A percentile compares a stretch with the other conserved stretches of the same genome.
phyloP scores from a whole-genome alignment of 176 grass and related monocot genomes.

The Ensete glaucum region DNA sequence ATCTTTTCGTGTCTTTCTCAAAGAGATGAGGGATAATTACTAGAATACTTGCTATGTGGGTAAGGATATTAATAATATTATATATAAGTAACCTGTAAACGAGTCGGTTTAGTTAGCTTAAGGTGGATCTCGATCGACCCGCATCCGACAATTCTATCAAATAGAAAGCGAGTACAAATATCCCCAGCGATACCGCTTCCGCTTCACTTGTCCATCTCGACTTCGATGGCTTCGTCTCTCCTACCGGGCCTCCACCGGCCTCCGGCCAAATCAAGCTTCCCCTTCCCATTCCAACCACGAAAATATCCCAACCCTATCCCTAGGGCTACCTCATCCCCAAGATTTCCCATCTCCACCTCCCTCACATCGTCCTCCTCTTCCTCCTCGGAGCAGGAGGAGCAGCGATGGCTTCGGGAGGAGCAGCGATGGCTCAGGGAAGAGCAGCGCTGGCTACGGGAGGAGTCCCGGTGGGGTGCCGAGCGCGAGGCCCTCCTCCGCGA shows the following conservation, averaged over 20 bases:
- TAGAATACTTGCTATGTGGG: no score
- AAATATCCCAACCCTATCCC: not conserved
- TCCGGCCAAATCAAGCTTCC: conserved; percentile 4
- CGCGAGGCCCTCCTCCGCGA: conserved; percentile 59
- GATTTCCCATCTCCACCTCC: not conserved
- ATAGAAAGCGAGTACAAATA: not conserved
- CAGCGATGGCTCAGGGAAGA: conserved; percentile 73
- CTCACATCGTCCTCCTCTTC: conserved; percentile 1
- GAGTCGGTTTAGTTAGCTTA: not conserved
- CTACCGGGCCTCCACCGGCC: conserved; percentile 24
- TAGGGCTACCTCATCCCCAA: not conserved
- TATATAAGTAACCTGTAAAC: not conserved
- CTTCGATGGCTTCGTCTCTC: conserved; percentile 26
- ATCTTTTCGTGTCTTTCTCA: no score
- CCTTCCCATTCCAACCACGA: not conserved
- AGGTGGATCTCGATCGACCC: not conserved
- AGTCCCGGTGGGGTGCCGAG: conserved; percentile 57
- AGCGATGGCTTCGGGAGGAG: conserved; percentile 75
- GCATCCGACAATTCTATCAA: not conserved
- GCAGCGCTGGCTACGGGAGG: conserved; percentile 67
- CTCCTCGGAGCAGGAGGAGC: conserved; percentile 68
- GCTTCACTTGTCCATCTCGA: conserved; percentile 13
- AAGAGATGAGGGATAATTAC: no score
- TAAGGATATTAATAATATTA: no score
- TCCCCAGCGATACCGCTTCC: not conserved